phyloP scores from a whole-genome alignment of 1,139 yeast genomes.

The Hemisphaericaspora xylofermentans region DNA sequence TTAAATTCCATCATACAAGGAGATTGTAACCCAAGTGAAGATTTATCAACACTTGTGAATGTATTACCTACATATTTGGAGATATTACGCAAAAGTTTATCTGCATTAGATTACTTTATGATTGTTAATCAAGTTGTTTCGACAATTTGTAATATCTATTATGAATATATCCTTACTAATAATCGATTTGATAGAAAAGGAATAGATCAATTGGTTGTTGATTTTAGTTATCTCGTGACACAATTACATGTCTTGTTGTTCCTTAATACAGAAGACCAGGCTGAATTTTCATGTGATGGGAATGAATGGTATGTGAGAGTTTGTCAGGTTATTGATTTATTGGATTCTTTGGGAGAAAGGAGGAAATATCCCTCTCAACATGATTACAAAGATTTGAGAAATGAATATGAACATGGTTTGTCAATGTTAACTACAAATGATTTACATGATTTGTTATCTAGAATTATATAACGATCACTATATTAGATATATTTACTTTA shows the following conservation, averaged over 20 bases:
- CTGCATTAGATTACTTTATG: constrained; percentile 29
- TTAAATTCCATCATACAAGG: constrained; percentile 19
- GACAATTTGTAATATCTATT: constrained; percentile 48
- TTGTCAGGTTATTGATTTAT: constrained; percentile 41
- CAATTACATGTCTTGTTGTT: constrained; percentile 29
- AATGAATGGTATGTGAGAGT: constrained; percentile 31
- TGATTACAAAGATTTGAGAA: constrained; percentile 20
- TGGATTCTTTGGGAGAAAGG: constrained; percentile 27
- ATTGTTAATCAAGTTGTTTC: constrained; percentile 41
- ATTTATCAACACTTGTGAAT: constrained; percentile 35
- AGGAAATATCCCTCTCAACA: constrained; percentile 8
- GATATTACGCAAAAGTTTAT: constrained; percentile 30
- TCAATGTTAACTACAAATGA: constrained; percentile 35
- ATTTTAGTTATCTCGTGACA: constrained; percentile 48
- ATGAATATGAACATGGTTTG: constrained; percentile 23
- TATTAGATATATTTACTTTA: not conserved
- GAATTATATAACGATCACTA: constrained; percentile 22
- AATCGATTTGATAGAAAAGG: constrained; percentile 62
- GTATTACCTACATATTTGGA: constrained; percentile 36
- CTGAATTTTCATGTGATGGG: constrained; percentile 23
- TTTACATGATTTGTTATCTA: constrained; percentile 28
- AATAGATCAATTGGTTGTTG: constrained; percentile 53
- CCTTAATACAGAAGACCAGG: constrained; percentile 11
- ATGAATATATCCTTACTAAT: constrained; percentile 60
- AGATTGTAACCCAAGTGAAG: constrained; percentile 27